Conservation (phyloP, 2,329 filamentous ascomycete genomes). For the Tolypocladium paradoxum region DNA sequence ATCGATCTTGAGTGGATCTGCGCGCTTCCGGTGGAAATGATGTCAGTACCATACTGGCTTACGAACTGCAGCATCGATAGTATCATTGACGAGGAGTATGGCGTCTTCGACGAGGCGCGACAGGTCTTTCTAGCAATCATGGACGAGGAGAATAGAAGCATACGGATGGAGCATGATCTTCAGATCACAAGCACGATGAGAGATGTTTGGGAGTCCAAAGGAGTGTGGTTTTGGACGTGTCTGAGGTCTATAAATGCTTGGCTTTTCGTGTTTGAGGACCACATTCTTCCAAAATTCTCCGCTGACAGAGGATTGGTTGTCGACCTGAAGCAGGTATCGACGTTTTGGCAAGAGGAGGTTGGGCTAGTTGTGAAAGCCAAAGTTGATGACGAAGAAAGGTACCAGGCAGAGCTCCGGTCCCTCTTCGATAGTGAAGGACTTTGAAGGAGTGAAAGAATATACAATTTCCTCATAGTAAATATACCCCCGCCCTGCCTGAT, state of each 20-base stretch:
- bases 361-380: constrained; percentile 3
- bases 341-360: constrained; percentile 7
- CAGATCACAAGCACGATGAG: constrained; percentile 7
- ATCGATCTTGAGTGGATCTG: constrained; percentile 24
- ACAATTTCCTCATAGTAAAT: too few species aligned
- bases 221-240: constrained; percentile 12
- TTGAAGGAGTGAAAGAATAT: neutral
- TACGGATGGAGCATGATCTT: constrained; percentile 7
- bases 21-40: constrained; percentile 18
- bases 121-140: constrained; percentile 6
- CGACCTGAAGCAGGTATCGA: constrained; percentile 6
- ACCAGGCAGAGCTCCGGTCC: constrained; percentile 5
- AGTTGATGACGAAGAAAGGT: constrained; percentile 8
- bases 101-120: constrained; percentile 5
- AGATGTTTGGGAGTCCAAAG: constrained; percentile 9
- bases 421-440: neutral
- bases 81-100: constrained; percentile 7
- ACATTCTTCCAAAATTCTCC: constrained; percentile 9
- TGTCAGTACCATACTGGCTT: constrained; percentile 21
- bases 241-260: constrained; percentile 9
- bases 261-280: constrained; percentile 11
- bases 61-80: constrained; percentile 11
- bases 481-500: too few species aligned
- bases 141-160: constrained; percentile 4
- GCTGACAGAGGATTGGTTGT: constrained; percentile 3